phyloP scores from a whole-genome alignment of 2,329 filamentous ascomycete genomes.

The Xylaria arbuscula region DNA sequence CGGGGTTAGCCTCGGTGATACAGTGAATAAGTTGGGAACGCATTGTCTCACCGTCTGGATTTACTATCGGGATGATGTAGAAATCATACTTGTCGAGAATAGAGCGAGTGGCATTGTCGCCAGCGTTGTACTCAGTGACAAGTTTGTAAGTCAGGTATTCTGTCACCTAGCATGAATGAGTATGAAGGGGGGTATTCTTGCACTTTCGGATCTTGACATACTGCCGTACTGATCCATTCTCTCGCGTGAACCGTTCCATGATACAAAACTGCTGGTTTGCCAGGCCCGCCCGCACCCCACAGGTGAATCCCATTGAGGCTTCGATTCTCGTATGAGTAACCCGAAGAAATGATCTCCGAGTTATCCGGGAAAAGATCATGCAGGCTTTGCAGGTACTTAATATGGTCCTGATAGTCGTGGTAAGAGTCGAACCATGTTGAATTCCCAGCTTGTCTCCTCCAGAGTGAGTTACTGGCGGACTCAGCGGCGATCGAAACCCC shows the following conservation, averaged over 20 bases:
- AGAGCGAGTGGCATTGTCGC: conserved; percentile 51
- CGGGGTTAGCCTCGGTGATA: not conserved
- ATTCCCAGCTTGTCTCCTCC: conserved; percentile 43
- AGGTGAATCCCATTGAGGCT: conserved; percentile 69
- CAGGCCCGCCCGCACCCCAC: conserved; percentile 57
- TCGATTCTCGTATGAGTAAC: conserved; percentile 58
- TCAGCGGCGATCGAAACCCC: conserved; percentile 49
- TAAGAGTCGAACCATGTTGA: conserved; percentile 62
- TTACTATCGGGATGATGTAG: conserved; percentile 72
- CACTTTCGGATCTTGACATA: conserved; percentile 3
- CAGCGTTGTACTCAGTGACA: conserved; percentile 54
- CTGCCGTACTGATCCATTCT: conserved; percentile 64
- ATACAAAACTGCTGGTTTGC: conserved; percentile 61
- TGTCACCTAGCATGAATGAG: conserved; percentile 44
- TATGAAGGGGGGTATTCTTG: not conserved
- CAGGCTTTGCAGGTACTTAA: conserved; percentile 58
- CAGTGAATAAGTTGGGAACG: not conserved
- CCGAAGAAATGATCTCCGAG: conserved; percentile 59
- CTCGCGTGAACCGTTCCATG: conserved; percentile 65
- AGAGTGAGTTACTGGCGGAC: conserved; percentile 34
- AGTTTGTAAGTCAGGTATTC: conserved; percentile 62
- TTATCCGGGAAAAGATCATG: conserved; percentile 56
- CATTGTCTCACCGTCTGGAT: conserved; percentile 63
- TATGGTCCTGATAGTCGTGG: conserved; percentile 62
- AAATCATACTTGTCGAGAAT: conserved; percentile 71